Evolutionary conservation across 1,284 basidiomycete genomes (phyloP).

Genomic region (Leucocoprinus gongylophorus): DNA sequence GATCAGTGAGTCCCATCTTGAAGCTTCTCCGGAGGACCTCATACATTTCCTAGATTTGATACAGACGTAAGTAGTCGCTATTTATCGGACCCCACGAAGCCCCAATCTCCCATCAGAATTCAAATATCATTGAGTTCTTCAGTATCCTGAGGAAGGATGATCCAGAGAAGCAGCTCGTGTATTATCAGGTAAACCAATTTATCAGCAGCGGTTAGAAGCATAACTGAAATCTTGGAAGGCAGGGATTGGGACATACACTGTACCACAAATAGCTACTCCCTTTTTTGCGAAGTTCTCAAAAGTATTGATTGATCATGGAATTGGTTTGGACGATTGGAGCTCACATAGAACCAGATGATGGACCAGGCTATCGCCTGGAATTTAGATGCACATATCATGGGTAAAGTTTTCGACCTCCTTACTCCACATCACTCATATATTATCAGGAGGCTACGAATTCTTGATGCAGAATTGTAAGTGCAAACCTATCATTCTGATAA

Average conservation of each 20-base stretch:
- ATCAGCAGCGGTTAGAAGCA: background rate
- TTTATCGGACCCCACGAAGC: background rate
- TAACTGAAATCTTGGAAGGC: constrained; percentile 27
- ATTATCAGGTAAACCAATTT: constrained; percentile 30
- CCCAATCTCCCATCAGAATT: constrained; percentile 28
- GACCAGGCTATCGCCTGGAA: constrained; percentile 47
- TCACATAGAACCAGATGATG: constrained; percentile 23
- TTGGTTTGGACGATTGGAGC: background rate
- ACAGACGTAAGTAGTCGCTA: constrained; percentile 24
- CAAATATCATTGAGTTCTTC: constrained; percentile 37
- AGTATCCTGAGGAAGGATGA: constrained; percentile 39
- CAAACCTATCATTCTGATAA: background rate
- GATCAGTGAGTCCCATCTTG: constrained; percentile 14
- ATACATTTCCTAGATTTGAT: constrained; percentile 28
- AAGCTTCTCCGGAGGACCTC: background rate
- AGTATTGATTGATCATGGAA: constrained; percentile 15
- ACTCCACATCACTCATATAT: background rate
- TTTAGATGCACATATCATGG: constrained; percentile 45
- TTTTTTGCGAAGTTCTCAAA: constrained; percentile 31
- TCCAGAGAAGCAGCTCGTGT: constrained; percentile 35
- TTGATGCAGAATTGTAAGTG: constrained; percentile 56
- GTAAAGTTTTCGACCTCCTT: constrained; percentile 18
- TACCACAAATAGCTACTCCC: constrained; percentile 36
- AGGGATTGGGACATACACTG: constrained; percentile 47
- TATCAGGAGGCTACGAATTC: constrained; percentile 50